These are phyloP conservation scores for Clausena lansium DNA, from an alignment of 345 rosid genomes.

Conservation along the genomic window DNA sequence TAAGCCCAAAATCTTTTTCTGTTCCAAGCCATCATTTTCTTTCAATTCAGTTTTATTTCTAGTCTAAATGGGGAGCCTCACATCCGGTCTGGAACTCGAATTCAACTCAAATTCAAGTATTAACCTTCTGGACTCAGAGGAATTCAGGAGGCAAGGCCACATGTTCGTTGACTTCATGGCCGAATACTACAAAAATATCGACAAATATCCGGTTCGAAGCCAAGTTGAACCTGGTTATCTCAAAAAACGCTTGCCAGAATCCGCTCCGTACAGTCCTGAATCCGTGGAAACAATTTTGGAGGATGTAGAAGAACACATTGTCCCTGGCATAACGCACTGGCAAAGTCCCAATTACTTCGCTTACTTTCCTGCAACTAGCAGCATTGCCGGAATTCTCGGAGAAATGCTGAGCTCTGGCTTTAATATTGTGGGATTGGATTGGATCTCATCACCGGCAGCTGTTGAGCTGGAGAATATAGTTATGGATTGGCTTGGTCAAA, in stretches of 20 bases:
- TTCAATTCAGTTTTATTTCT: too few species aligned
- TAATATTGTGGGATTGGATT: constrained; percentile 41
- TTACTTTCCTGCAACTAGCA: constrained; percentile 26
- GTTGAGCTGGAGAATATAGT: too few species aligned
- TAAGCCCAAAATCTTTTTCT: too few species aligned
- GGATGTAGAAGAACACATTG: constrained; percentile 28
- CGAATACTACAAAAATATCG: too few species aligned
- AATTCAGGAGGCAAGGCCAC: too few species aligned
- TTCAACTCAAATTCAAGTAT: not conserved
- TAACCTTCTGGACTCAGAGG: constrained; percentile 33
- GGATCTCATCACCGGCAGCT: constrained; percentile 14
- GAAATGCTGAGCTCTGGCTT: constrained; percentile 42
- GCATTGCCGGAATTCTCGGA: constrained; percentile 30
- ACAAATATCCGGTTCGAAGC: too few species aligned
- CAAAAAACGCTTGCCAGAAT: too few species aligned
- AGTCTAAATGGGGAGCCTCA: constrained; percentile 8
- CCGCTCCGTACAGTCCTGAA: constrained; percentile 33
- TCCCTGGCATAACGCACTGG: constrained; percentile 52
- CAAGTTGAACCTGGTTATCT: too few species aligned
- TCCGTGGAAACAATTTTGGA: constrained; percentile 30
- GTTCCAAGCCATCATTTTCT: too few species aligned
- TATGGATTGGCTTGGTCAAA: too few species aligned
- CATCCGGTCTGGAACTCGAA: not conserved
- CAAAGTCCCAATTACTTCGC: constrained; percentile 43
- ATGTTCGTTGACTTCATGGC: too few species aligned